Conservation (phyloP, 2,329 filamentous ascomycete genomes). For the Diaporthe humulicola region DNA sequence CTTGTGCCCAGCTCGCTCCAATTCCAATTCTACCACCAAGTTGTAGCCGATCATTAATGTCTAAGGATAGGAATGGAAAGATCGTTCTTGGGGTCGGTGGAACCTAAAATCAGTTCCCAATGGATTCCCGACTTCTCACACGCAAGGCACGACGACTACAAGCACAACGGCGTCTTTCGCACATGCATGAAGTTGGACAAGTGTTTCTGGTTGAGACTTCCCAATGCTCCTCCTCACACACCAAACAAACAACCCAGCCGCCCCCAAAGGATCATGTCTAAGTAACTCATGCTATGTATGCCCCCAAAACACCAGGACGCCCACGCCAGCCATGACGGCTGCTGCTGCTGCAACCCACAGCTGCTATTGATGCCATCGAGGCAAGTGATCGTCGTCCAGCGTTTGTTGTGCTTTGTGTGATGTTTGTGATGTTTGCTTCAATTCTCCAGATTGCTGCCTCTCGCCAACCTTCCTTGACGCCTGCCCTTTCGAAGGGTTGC, state of each 20-base stretch:
- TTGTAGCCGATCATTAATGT: background rate
- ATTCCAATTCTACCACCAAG: background rate
- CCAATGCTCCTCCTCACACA: background rate
- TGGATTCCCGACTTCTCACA: no score
- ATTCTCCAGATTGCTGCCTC: constrained; percentile 22
- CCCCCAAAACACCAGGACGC: background rate
- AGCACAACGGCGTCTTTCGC: background rate
- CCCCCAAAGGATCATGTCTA: background rate
- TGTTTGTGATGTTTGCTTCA: background rate
- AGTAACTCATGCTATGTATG: constrained; percentile 23
- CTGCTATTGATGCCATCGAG: constrained; percentile 1
- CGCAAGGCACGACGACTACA: background rate
- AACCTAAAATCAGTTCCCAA: no score
- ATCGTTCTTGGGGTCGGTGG: background rate
- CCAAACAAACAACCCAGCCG: background rate
- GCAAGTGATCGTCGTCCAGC: constrained; percentile 11
- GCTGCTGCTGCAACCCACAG: background rate
- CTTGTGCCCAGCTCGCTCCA: background rate
- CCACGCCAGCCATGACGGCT: constrained; percentile 6
- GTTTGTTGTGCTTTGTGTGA: background rate
- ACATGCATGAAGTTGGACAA: background rate
- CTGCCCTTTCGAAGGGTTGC: constrained; percentile 1
- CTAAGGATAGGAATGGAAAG: no score
- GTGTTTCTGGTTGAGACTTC: background rate
- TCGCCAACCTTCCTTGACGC: background rate